Percentiles rank a stretch among this genome's conserved stretches.
These are phyloP conservation scores for Podospora pseudocomata DNA, from an alignment of 495 filamentous ascomycete genomes.

Conservation along the genomic window DNA sequence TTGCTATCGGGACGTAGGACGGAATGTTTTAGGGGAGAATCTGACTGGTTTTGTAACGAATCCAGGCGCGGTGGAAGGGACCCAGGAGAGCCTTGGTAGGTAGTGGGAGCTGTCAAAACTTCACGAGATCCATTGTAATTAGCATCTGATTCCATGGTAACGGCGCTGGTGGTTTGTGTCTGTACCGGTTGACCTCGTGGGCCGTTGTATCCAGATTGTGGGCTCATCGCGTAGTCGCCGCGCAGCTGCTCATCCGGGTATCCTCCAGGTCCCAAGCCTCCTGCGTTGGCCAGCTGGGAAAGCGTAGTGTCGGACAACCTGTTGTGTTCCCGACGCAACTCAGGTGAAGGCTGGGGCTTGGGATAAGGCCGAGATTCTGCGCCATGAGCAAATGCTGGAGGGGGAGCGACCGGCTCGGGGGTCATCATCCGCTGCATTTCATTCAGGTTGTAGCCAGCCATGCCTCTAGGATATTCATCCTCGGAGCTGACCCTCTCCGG, in stretches of 20 bases:
- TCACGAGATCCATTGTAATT: conserved; percentile 49
- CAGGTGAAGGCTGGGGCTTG: conserved; percentile 66
- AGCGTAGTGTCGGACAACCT: conserved; percentile 79
- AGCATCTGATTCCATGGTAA: conserved; percentile 46
- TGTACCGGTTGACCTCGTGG: conserved; percentile 45
- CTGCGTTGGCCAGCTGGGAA: conserved; percentile 66
- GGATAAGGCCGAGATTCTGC: conserved; percentile 52
- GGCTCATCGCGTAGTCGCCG: conserved; percentile 28
- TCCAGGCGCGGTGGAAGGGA: conserved; percentile 35
- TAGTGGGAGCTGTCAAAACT: conserved; percentile 39
- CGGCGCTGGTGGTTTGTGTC: conserved; percentile 38
- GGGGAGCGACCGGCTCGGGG: conserved; percentile 67
- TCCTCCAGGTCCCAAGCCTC: conserved; percentile 39
- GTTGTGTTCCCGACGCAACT: conserved; percentile 71
- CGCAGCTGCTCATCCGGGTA: conserved; percentile 24
- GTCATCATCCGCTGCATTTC: conserved; percentile 56
- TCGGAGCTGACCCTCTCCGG: conserved; percentile 58
- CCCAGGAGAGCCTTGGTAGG: conserved; percentile 26
- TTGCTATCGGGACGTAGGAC: conserved; percentile 8
- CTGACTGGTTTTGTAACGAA: conserved; percentile 31
- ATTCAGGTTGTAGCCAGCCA: conserved; percentile 41
- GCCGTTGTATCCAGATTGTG: conserved; percentile 31
- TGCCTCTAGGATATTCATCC: conserved; percentile 43
- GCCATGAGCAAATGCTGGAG: conserved; percentile 67
- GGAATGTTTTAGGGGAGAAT: conserved; percentile 31